Conservation (phyloP, 768 basidiomycete species). For the Lenzites betulinus region DNA sequence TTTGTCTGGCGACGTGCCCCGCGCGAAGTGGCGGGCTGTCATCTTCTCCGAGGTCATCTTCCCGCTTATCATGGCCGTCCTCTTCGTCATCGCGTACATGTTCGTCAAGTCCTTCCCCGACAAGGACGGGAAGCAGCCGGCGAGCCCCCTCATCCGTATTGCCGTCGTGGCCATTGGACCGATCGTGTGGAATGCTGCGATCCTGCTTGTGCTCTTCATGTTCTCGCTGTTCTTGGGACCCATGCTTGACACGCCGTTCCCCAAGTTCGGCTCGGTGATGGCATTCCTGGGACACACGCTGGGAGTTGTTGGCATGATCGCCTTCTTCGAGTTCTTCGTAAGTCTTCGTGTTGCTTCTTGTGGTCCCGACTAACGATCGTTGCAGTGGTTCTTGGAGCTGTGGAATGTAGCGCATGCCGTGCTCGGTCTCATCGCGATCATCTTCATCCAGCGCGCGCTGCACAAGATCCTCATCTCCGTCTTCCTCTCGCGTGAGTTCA, state of each 20-base stretch:
- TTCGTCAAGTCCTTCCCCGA: slow-evolving; percentile 88
- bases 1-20: slow-evolving; percentile 91
- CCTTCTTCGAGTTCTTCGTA: slow-evolving; percentile 95
- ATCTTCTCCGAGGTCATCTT: slow-evolving; percentile 86
- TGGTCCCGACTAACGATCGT: slow-evolving; percentile 10
- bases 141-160: slow-evolving; percentile 89
- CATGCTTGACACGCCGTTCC: slow-evolving; percentile 80
- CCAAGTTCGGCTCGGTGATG: slow-evolving; percentile 89
- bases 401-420: slow-evolving; percentile 94
- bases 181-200: slow-evolving; percentile 91
- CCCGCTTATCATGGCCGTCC: slow-evolving; percentile 79
- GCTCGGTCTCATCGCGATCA: slow-evolving; percentile 88
- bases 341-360: slow-evolving; percentile 31
- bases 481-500: slow-evolving; percentile 96
- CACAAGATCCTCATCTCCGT: slow-evolving; percentile 94
- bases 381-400: slow-evolving; percentile 89
- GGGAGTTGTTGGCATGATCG: slow-evolving; percentile 84
- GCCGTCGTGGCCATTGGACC: slow-evolving; percentile 93
- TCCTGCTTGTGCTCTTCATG: slow-evolving; percentile 87
- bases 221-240: slow-evolving; percentile 92
- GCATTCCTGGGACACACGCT: slow-evolving; percentile 86
- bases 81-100: slow-evolving; percentile 89
- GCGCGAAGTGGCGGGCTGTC: slow-evolving; percentile 91
- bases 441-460: slow-evolving; percentile 88
- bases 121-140: slow-evolving; percentile 59